phyloP scores from a whole-genome alignment of 2,329 filamentous ascomycete species.

The Colletotrichum sp. region DNA sequence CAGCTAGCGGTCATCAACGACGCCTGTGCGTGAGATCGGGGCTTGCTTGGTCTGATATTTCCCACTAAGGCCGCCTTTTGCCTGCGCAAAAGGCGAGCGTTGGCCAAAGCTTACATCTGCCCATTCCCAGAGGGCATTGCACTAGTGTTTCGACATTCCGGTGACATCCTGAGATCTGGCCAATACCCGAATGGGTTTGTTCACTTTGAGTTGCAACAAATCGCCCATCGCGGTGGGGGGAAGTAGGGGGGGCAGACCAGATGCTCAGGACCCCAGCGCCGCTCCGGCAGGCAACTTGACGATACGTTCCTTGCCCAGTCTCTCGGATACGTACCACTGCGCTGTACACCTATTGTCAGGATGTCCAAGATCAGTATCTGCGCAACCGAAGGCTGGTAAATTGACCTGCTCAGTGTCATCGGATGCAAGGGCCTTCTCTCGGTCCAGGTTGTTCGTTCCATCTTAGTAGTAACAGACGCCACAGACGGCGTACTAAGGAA shows the following conservation, averaged over 20 bases:
- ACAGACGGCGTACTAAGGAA: neutral
- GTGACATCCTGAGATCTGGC: slow-evolving; percentile 17
- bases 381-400: neutral
- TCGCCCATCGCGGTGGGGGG: neutral
- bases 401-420: slow-evolving; percentile 12
- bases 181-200: slow-evolving; percentile 1
- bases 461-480: neutral
- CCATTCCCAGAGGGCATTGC: slow-evolving; percentile 3
- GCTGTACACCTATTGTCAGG: neutral
- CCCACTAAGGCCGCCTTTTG: neutral
- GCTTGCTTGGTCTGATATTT: slow-evolving; percentile 3
- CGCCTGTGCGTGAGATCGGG: slow-evolving; percentile 1
- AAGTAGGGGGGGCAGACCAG: neutral
- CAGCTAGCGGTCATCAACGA: slow-evolving; percentile 1
- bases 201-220: slow-evolving; percentile 19
- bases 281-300: slow-evolving; percentile 12
- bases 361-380: slow-evolving; percentile 3
- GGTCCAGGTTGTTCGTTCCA: neutral
- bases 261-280: slow-evolving; percentile 2
- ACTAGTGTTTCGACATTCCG: slow-evolving; percentile 19
- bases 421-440: slow-evolving; percentile 9
- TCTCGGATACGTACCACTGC: slow-evolving; percentile 8
- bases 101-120: slow-evolving; percentile 20
- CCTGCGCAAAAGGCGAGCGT: neutral
- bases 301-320: neutral